Conservation (phyloP, 345 rosid genomes). For the Gossypium anomalum region DNA sequence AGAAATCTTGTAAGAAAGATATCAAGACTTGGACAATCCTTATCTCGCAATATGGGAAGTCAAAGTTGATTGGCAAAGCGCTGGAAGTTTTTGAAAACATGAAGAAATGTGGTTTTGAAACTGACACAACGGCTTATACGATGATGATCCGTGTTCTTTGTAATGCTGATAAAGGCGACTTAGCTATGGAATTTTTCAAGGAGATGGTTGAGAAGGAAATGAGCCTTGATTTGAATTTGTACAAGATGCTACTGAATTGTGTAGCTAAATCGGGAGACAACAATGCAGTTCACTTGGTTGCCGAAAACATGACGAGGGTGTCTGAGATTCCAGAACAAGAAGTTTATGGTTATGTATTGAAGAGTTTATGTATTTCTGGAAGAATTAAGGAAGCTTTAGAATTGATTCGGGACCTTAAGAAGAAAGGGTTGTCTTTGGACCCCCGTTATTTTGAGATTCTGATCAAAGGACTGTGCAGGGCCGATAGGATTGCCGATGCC, state of each 20-base stretch:
- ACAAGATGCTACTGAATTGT: constrained; percentile 50
- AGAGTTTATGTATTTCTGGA: constrained; percentile 64
- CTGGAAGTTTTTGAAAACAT: constrained; percentile 55
- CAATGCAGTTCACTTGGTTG: constrained; percentile 45
- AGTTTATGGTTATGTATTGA: constrained; percentile 48
- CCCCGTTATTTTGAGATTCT: constrained; percentile 54
- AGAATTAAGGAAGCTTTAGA: constrained; percentile 72
- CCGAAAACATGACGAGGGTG: constrained; percentile 55
- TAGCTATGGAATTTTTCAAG: constrained; percentile 63
- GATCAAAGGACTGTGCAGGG: constrained; percentile 67
- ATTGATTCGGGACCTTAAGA: constrained; percentile 54
- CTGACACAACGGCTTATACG: constrained; percentile 46
- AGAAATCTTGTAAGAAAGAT: constrained; percentile 43
- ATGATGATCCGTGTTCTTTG: constrained; percentile 50
- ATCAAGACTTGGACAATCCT: constrained; percentile 71
- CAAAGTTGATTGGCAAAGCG: constrained; percentile 57
- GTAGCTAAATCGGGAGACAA: constrained; percentile 42
- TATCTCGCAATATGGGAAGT: constrained; percentile 54
- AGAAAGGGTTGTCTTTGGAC: constrained; percentile 39
- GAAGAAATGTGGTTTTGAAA: constrained; percentile 50
- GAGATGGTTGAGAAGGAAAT: constrained; percentile 64
- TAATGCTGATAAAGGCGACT: constrained; percentile 49
- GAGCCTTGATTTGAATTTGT: constrained; percentile 42
- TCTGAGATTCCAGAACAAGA: constrained; percentile 47
- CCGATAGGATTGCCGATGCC: constrained; percentile 67